Percentiles rank a stretch among this genome's conserved stretches.
phyloP scores from a whole-genome alignment of 257 asterid genomes.

The Fraxinus anomala region DNA sequence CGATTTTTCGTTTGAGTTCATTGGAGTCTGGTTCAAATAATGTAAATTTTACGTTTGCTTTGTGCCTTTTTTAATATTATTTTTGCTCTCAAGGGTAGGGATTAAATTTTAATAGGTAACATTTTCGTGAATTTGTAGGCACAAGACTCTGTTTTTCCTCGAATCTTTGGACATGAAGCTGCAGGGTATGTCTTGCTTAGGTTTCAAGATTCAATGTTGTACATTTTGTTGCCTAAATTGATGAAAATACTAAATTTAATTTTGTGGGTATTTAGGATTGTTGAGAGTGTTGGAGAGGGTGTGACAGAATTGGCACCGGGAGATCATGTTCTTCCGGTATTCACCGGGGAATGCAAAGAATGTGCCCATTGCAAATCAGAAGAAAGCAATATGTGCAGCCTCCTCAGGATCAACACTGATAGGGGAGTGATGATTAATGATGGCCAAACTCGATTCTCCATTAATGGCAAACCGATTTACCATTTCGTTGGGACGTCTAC shows the following conservation, averaged over 20 bases:
- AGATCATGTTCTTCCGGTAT: constrained; percentile 89
- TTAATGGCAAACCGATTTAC: constrained; percentile 68
- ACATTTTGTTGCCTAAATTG: background rate
- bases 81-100: background rate
- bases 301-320: constrained; percentile 77
- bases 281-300: constrained; percentile 89
- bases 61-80: background rate
- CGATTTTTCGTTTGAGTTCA: no score
- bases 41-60: background rate
- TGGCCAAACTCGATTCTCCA: constrained; percentile 69
- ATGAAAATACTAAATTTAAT: background rate
- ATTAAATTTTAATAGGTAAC: background rate
- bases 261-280: constrained; percentile 48
- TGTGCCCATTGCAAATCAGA: constrained; percentile 75
- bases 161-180: constrained; percentile 96
- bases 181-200: constrained; percentile 63
- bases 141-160: constrained; percentile 80
- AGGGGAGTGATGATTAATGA: constrained; percentile 77
- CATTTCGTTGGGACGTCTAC: constrained; percentile 91
- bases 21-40: no score
- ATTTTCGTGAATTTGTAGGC: constrained; percentile 48
- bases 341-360: constrained; percentile 83
- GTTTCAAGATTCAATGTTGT: background rate
- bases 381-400: constrained; percentile 92
- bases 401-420: constrained; percentile 82